Conservation (phyloP, 1,284 basidiomycete genomes). For the Puccinia horiana region DNA sequence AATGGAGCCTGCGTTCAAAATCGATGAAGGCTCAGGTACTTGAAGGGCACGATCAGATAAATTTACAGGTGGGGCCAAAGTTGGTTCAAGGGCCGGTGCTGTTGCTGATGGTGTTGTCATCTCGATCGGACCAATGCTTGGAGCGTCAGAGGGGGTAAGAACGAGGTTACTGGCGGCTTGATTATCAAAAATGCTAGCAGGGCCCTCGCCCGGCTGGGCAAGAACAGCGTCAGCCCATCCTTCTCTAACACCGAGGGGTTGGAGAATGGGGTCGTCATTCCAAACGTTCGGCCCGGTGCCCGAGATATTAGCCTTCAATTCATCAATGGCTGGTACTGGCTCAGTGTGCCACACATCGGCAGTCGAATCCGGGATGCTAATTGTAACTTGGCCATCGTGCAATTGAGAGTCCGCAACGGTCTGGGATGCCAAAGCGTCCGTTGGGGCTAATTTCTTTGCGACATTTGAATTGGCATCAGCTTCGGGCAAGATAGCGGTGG, state of each 20-base stretch:
- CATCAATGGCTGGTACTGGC: constrained; percentile 41
- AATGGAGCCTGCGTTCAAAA: background rate
- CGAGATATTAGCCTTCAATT: constrained; percentile 27
- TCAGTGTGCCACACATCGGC: constrained; percentile 47
- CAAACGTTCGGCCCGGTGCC: constrained; percentile 46
- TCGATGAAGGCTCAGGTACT: constrained; percentile 23
- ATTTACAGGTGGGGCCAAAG: background rate
- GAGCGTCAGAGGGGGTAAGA: constrained; percentile 35
- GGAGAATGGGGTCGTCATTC: constrained; percentile 47
- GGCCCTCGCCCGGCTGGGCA: constrained; percentile 22
- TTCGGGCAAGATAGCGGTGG: background rate
- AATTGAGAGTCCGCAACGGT: constrained; percentile 1
- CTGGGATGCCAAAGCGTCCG: background rate
- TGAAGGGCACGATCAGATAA: constrained; percentile 29
- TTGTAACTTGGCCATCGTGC: constrained; percentile 17
- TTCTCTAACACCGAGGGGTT: constrained; percentile 44
- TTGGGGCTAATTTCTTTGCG: background rate
- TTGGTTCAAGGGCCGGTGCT: constrained; percentile 17
- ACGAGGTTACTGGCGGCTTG: constrained; percentile 29
- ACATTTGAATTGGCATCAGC: constrained; percentile 11
- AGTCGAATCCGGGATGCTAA: constrained; percentile 37
- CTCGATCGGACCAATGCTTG: constrained; percentile 44
- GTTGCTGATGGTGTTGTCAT: background rate
- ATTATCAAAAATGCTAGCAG: constrained; percentile 47
- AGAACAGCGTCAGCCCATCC: constrained; percentile 48